phyloP scores from a whole-genome alignment of 73 alveolate species.

The Symbiodinium natans region DNA sequence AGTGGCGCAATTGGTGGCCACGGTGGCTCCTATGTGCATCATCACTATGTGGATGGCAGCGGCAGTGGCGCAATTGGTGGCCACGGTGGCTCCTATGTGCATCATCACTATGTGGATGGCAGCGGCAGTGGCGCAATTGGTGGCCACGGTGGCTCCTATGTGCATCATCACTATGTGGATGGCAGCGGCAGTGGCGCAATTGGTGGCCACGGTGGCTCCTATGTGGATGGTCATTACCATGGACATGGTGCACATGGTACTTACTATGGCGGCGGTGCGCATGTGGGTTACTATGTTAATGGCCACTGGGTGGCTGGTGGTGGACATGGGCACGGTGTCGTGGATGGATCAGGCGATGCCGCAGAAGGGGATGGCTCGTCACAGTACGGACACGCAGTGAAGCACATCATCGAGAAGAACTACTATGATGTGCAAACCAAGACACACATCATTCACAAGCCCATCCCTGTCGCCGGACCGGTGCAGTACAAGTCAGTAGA shows the following conservation, averaged over 20 bases:
- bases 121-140: background rate
- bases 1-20: background rate
- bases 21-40: too few relatives aligned
- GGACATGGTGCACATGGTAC: slow-evolving; percentile 20
- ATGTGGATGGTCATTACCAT: too few relatives aligned
- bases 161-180: slow-evolving; percentile 7
- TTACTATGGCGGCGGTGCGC: slow-evolving; percentile 13
- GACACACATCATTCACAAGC: slow-evolving; percentile 66
- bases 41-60: background rate
- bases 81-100: too few relatives aligned
- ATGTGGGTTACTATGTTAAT: background rate
- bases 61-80: background rate
- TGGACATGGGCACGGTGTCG: too few relatives aligned
- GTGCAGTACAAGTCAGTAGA: background rate
- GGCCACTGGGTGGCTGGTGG: background rate
- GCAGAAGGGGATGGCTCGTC: too few relatives aligned
- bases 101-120: background rate
- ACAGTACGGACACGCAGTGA: background rate
- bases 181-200: too few relatives aligned
- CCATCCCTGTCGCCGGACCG: slow-evolving; percentile 40
- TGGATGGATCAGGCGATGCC: too few relatives aligned
- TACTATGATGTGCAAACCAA: slow-evolving; percentile 52
- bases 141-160: slow-evolving; percentile 15
- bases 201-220: too few relatives aligned
- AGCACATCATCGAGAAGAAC: slow-evolving; percentile 82